Conservation (phyloP, 2,329 filamentous ascomycete genomes). For the Xylariaceae sp. region DNA sequence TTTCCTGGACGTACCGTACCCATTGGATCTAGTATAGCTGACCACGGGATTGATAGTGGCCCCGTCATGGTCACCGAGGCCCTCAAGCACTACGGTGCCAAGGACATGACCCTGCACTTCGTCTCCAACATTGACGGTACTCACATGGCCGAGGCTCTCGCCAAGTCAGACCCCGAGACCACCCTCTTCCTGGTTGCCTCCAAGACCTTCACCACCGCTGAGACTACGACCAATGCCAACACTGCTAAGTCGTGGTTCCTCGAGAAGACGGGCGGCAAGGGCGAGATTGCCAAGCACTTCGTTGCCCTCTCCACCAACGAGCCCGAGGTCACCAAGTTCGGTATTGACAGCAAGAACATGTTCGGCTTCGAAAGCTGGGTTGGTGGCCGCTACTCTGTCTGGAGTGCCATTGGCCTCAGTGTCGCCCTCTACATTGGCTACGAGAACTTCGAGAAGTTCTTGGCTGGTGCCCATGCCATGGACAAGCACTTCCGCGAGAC, state of each 20-base stretch:
- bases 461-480: conserved; percentile 92
- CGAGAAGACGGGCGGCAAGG: conserved; percentile 67
- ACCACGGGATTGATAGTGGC: conserved; percentile 51
- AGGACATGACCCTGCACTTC: conserved; percentile 86
- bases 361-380: conserved; percentile 99
- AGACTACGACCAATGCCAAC: conserved; percentile 96
- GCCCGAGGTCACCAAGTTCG: conserved; percentile 93
- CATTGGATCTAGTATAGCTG: not conserved
- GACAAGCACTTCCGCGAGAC: conserved; percentile 95
- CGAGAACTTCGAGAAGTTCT: conserved; percentile 96
- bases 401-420: conserved; percentile 95
- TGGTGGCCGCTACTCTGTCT: conserved; percentile 95
- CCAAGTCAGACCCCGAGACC: conserved; percentile 85
- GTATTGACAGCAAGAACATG: conserved; percentile 99
- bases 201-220: conserved; percentile 98
- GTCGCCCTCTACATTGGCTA: conserved; percentile 93
- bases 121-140: conserved; percentile 99
- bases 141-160: conserved; percentile 90
- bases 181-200: conserved; percentile 98
- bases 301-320: conserved; percentile 97
- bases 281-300: conserved; percentile 96
- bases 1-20: not conserved
- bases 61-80: conserved; percentile 99
- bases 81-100: conserved; percentile 87
- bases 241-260: conserved; percentile 97